Evolutionary conservation across 139 green algal species (phyloP).

Genomic region (Chlamydomonas sphaeroides): DNA sequence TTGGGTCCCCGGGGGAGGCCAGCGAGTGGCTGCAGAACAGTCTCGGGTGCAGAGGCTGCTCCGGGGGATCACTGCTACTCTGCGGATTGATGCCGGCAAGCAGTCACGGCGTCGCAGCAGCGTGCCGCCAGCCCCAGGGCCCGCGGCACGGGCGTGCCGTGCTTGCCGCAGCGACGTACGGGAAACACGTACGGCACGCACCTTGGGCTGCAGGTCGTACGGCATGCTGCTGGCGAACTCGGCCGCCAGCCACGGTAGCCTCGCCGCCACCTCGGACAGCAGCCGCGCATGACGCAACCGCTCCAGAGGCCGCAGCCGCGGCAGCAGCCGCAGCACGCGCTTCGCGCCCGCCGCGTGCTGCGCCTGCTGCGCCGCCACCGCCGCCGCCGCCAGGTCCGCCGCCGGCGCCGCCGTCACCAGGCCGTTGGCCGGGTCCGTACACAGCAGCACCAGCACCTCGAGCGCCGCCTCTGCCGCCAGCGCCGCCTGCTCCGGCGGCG

Average conservation of each 20-base stretch:
- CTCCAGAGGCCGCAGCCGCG: slow-evolving; percentile 45
- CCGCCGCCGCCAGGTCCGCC: background rate
- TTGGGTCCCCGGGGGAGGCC: no score
- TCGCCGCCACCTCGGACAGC: slow-evolving; percentile 44
- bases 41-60: no score
- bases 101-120: background rate
- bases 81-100: no score
- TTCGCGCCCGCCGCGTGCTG: slow-evolving; percentile 18
- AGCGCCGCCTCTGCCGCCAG: slow-evolving; percentile 49
- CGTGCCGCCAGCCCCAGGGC: no score
- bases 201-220: slow-evolving; percentile 65
- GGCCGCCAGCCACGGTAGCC: slow-evolving; percentile 56
- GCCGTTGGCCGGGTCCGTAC: slow-evolving; percentile 64
- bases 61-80: no score
- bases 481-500: background rate
- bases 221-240: slow-evolving; percentile 65
- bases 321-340: slow-evolving; percentile 53
- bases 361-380: background rate
- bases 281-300: slow-evolving; percentile 48
- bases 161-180: background rate
- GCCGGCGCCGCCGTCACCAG: slow-evolving; percentile 32
- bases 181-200: background rate
- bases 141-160: no score
- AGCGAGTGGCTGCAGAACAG: no score
- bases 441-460: slow-evolving; percentile 54